Conservation (phyloP, 2,329 filamentous ascomycete species). For the Ophiognomonia clavigignenti-juglandacearum region DNA sequence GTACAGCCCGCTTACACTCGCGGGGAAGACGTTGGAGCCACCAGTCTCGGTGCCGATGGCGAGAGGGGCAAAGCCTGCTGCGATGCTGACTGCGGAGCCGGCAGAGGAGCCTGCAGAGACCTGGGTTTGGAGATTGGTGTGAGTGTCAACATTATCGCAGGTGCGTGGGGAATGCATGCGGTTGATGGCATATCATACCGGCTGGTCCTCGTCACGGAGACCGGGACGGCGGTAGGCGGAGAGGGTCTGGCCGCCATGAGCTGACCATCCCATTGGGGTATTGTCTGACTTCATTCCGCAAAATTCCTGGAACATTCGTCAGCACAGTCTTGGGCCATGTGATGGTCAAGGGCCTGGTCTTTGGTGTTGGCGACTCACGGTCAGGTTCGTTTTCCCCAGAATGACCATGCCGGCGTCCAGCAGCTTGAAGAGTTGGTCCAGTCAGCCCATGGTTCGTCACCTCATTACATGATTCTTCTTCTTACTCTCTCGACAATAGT, state of each 20-base stretch:
- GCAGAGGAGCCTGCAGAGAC: slow-evolving; percentile 23
- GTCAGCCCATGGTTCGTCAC: not conserved
- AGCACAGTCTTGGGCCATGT: not conserved
- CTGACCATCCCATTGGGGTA: slow-evolving; percentile 34
- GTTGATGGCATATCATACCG: slow-evolving; percentile 17
- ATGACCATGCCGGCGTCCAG: slow-evolving; percentile 34
- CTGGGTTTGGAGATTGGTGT: not conserved
- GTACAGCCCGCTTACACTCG: slow-evolving; percentile 32
- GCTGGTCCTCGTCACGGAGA: slow-evolving; percentile 15
- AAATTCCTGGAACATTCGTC: slow-evolving; percentile 7
- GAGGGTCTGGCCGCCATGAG: slow-evolving; percentile 22
- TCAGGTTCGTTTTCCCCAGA: slow-evolving; percentile 36
- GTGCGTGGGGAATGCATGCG: not conserved
- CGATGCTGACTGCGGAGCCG: slow-evolving; percentile 32
- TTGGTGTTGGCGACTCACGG: slow-evolving; percentile 15
- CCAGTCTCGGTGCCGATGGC: slow-evolving; percentile 32
- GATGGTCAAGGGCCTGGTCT: too few relatives aligned
- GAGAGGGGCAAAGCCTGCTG: slow-evolving; percentile 34
- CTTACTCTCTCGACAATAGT: slow-evolving; percentile 26
- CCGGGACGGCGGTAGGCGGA: slow-evolving; percentile 18
- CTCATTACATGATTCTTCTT: not conserved
- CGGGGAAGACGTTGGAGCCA: slow-evolving; percentile 33
- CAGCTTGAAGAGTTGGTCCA: slow-evolving; percentile 18
- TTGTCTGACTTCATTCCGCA: slow-evolving; percentile 24
- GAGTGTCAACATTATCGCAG: too few relatives aligned